Conservation (phyloP, 768 basidiomycete species). For the Podaxis carcinomalis region DNA sequence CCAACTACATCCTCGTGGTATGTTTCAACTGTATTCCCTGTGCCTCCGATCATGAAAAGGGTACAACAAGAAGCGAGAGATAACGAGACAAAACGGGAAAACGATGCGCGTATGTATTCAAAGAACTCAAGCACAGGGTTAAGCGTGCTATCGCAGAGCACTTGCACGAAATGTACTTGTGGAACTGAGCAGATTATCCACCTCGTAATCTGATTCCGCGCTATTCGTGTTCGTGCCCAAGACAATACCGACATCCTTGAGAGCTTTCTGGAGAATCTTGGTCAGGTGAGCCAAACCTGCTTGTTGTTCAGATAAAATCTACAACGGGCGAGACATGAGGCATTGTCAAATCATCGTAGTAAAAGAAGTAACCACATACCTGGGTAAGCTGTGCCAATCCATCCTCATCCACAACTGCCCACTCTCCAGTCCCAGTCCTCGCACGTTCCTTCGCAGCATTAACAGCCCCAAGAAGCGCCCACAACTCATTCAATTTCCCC, state of each 20-base stretch:
- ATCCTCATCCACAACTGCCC: slow-evolving; percentile 86
- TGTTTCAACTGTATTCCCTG: background rate
- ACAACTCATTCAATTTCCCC: slow-evolving; percentile 77
- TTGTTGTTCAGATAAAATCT: slow-evolving; percentile 79
- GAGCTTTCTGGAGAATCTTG: slow-evolving; percentile 60
- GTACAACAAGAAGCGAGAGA: background rate
- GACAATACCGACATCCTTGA: slow-evolving; percentile 65
- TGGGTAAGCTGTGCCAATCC: slow-evolving; percentile 73
- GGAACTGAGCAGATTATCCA: slow-evolving; percentile 30
- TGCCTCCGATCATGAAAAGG: background rate
- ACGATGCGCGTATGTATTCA: background rate
- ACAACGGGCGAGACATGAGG: background rate
- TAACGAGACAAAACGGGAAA: background rate
- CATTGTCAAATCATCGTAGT: slow-evolving; percentile 7
- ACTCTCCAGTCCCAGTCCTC: slow-evolving; percentile 45
- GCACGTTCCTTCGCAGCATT: slow-evolving; percentile 54
- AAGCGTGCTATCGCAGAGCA: slow-evolving; percentile 25
- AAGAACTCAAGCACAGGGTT: background rate
- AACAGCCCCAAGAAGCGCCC: slow-evolving; percentile 78
- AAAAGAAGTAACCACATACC: slow-evolving; percentile 33
- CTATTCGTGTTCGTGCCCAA: slow-evolving; percentile 35
- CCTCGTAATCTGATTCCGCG: slow-evolving; percentile 16
- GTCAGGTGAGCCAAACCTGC: slow-evolving; percentile 77
- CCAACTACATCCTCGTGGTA: background rate
- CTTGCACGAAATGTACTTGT: slow-evolving; percentile 32